phyloP scores from a whole-genome alignment of 306 rosid species.

The Morella rubra region DNA sequence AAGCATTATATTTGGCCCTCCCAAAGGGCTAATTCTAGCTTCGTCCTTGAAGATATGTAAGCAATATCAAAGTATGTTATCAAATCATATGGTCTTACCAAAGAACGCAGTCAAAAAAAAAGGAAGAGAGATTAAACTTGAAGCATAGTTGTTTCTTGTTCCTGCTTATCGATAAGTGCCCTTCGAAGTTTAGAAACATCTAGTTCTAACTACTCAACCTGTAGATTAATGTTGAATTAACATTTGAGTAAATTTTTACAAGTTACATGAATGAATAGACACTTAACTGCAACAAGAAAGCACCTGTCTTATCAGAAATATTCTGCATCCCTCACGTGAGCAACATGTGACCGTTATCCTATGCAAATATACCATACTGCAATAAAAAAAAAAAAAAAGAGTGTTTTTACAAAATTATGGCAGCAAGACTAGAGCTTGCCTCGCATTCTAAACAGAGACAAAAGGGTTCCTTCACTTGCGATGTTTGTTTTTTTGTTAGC shows the following conservation, averaged over 20 bases:
- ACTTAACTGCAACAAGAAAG: slow-evolving; percentile 12
- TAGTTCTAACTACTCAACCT: slow-evolving; percentile 95
- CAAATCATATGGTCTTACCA: slow-evolving; percentile 1
- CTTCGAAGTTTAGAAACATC: slow-evolving; percentile 71
- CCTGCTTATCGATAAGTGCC: slow-evolving; percentile 89
- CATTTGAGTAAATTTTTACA: background rate
- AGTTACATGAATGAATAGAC: slow-evolving; percentile 31
- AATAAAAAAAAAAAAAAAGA: too few species aligned
- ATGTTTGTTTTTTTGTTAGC: too few species aligned
- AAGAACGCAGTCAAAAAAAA: slow-evolving; percentile 16
- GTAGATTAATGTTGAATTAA: slow-evolving; percentile 26
- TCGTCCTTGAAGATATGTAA: slow-evolving; percentile 51
- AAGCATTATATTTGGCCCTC: too few species aligned
- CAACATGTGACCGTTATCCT: too few species aligned
- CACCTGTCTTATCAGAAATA: slow-evolving; percentile 8
- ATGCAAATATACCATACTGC: too few species aligned
- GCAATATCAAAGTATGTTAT: slow-evolving; percentile 9
- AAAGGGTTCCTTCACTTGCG: too few species aligned
- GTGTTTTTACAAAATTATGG: too few species aligned
- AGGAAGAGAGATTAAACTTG: slow-evolving; percentile 52
- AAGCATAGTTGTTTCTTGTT: slow-evolving; percentile 93
- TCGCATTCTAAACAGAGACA: too few species aligned
- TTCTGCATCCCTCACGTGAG: background rate
- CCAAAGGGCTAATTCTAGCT: too few species aligned
- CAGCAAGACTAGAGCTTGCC: too few species aligned